phyloP scores from a whole-genome alignment of 1,284 basidiomycete species.

The Pseudozyma tsukubaensis region DNA sequence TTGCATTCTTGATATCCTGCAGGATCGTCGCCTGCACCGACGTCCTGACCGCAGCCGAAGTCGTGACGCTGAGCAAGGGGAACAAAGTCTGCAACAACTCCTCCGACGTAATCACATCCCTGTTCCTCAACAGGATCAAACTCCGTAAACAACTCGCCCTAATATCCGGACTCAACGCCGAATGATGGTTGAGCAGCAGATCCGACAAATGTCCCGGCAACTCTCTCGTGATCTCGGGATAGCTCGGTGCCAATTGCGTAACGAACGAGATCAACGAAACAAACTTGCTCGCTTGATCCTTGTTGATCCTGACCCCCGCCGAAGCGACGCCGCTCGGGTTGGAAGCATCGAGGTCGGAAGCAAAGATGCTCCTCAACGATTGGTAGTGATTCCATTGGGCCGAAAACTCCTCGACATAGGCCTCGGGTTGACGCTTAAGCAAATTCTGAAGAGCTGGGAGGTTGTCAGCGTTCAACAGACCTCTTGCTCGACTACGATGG shows the following conservation, averaged over 20 bases:
- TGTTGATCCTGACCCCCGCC: conserved; percentile 45
- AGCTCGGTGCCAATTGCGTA: conserved; percentile 74
- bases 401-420: conserved; percentile 96
- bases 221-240: conserved; percentile 57
- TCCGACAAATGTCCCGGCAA: conserved; percentile 59
- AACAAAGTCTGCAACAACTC: conserved; percentile 92
- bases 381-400: conserved; percentile 98
- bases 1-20: conserved; percentile 93
- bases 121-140: conserved; percentile 85
- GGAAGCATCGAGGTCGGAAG: conserved; percentile 53
- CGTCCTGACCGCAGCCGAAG: conserved; percentile 83
- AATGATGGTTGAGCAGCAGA: conserved; percentile 64
- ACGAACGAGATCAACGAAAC: conserved; percentile 61
- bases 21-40: conserved; percentile 95
- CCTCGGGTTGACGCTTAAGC: conserved; percentile 88
- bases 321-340: conserved; percentile 19
- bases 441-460: conserved; percentile 86
- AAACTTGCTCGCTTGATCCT: conserved; percentile 62
- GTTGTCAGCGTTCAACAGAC: conserved; percentile 70
- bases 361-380: conserved; percentile 85
- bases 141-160: conserved; percentile 53
- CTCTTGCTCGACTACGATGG: conserved; percentile 63
- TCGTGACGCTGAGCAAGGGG: conserved; percentile 85
- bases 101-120: conserved; percentile 89
- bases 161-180: conserved; percentile 61